Percentiles rank a stretch among this genome's conserved stretches.
These are phyloP conservation scores for Rhodomyrtus tomentosa DNA, from an alignment of 345 rosid species.

Conservation along the genomic window DNA sequence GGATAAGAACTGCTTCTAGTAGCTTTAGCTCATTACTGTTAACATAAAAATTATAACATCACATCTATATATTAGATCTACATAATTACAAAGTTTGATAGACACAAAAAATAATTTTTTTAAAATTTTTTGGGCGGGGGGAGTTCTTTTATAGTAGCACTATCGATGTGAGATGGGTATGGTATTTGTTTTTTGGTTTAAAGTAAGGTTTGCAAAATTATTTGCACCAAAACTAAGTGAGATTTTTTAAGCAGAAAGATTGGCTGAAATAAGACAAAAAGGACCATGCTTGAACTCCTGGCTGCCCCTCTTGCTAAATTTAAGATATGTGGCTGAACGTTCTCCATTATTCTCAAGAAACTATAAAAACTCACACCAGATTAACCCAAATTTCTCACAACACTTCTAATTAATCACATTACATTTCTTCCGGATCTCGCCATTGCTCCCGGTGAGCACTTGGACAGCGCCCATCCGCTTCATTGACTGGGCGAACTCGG, in stretches of 20 bases:
- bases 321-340: too few relatives aligned
- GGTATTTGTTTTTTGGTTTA: background rate
- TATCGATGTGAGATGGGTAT: too few relatives aligned
- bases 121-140: too few relatives aligned
- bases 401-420: conserved; percentile 1
- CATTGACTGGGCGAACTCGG: conserved; percentile 21
- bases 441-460: conserved; percentile 13
- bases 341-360: background rate
- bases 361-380: background rate
- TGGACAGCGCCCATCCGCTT: conserved; percentile 16
- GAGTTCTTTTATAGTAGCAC: too few relatives aligned
- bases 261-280: too few relatives aligned
- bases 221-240: too few relatives aligned
- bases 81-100: background rate
- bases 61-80: background rate
- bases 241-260: too few relatives aligned
- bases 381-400: background rate
- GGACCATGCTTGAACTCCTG: too few relatives aligned
- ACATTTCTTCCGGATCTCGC: conserved; percentile 28
- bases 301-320: too few relatives aligned
- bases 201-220: background rate
- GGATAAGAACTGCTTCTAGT: background rate
- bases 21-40: background rate
- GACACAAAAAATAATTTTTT: too few relatives aligned
- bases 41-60: background rate